Evolutionary conservation across 768 basidiomycete species (phyloP).

Genomic region (Kwoniella botswanensis): DNA sequence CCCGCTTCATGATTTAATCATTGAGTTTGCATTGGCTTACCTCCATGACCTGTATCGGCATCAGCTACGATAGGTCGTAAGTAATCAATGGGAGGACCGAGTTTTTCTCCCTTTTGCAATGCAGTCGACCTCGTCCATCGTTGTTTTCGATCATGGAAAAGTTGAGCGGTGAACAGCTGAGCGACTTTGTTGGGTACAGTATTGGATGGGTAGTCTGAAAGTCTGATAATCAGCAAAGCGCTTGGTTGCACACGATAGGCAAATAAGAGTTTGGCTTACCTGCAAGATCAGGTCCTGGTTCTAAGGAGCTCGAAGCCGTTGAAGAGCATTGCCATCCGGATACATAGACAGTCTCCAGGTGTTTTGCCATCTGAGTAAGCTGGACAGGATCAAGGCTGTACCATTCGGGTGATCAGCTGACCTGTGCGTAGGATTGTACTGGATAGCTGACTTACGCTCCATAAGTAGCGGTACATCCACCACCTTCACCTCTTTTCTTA

Average conservation of each 20-base stretch:
- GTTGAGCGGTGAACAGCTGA: constrained; percentile 95
- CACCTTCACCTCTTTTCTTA: constrained; percentile 65
- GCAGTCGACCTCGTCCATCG: constrained; percentile 59
- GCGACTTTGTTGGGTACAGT: constrained; percentile 99
- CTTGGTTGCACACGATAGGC: neutral
- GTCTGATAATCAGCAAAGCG: constrained; percentile 33
- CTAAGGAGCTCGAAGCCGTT: constrained; percentile 89
- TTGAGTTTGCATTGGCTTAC: constrained; percentile 23
- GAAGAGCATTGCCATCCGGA: constrained; percentile 86
- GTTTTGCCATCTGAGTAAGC: constrained; percentile 95
- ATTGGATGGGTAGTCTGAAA: constrained; percentile 91
- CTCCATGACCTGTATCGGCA: constrained; percentile 95
- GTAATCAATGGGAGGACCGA: constrained; percentile 76
- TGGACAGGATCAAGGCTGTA: constrained; percentile 92
- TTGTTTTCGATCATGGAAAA: constrained; percentile 99
- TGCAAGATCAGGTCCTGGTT: constrained; percentile 98
- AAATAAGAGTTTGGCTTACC: constrained; percentile 62
- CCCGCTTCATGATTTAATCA: too few relatives aligned
- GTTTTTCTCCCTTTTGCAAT: constrained; percentile 61
- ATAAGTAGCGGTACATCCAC: constrained; percentile 79
- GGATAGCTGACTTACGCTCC: constrained; percentile 78
- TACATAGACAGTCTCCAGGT: constrained; percentile 97
- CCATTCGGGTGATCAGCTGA: constrained; percentile 2
- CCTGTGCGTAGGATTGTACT: neutral
- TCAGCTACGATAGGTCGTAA: constrained; percentile 94